Base-by-base conservation (phyloP, 192 early-diverging fungal genomes). In the Piromyces sp. region DNA sequence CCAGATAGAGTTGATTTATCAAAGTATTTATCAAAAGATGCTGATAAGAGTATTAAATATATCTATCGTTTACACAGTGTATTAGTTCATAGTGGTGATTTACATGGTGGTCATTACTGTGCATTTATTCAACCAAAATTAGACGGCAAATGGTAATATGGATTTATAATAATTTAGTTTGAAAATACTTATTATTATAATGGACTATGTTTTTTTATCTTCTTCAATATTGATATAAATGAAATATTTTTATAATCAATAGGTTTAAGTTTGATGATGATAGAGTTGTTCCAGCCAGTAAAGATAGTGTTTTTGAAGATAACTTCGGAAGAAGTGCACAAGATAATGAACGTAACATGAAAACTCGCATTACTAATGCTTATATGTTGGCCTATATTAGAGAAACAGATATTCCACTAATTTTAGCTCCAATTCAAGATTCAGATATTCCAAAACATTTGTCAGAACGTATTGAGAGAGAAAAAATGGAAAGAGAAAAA, bases 311-410 rank as follows among this genome's bases (percentile, higher is more conserved):
- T 15, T 90, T 96, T 82, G 95, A 98, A 68, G 96, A 97, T 36
- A 97, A 97, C 85, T 98, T 91, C 84, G 98, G 98, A 68, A 97
- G 96, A 68, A 68, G 51, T n/a, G 6, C 2, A 11, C 19, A 95
- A 95, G 81, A 33, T 68, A 17, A 82, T 81, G 29, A 80, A 85
- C 78, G 85, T 86, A 6, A 91, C 33, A 83, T 84, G 30, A 79
- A 87, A 81, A 96, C 95, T 84, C 93, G 95, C 30, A 97, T 94
- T 84, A 96, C 95, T 12, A 99, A 98, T 83, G 98, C 98, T 13
- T 99, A 99, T 89, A 98, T 99, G 97, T 88, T 99, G 85, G 96
- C 97, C 30, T 99, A 99, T 82, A 92, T 99, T 68, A 93, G 96
- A 79, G 91, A 95, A 85, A 83, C 87, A 17, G 88, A 93, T 83